Percentiles rank a stretch among this genome's conserved stretches.
Conservation (phyloP, 139 green algal genomes). For the Diplosphaera chodatii region DNA sequence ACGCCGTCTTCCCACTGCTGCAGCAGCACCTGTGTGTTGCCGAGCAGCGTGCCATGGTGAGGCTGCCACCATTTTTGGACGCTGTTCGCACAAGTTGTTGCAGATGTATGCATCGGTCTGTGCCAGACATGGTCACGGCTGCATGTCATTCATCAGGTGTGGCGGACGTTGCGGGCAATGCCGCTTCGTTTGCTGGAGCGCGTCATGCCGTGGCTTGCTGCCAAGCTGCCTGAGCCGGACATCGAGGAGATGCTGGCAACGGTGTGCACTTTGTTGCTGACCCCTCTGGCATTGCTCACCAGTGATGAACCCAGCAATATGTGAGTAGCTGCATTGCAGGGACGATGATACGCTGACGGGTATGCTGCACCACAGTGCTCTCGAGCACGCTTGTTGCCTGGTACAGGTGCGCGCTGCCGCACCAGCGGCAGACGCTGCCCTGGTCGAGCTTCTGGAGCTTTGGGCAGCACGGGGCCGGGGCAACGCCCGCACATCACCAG, state of each 20-base stretch:
- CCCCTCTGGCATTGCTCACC: too few species aligned
- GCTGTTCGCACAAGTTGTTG: too few species aligned
- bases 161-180: slow-evolving; percentile 83
- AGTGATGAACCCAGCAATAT: too few species aligned
- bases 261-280: slow-evolving; percentile 52
- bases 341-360: too few species aligned
- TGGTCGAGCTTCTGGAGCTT: slow-evolving; percentile 78
- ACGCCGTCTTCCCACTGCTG: slow-evolving; percentile 77
- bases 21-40: slow-evolving; percentile 37
- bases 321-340: too few species aligned
- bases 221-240: slow-evolving; percentile 55
- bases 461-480: slow-evolving; percentile 55
- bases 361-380: too few species aligned
- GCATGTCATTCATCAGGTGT: slow-evolving; percentile 43
- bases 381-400: too few species aligned
- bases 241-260: slow-evolving; percentile 63
- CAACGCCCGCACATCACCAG: background rate
- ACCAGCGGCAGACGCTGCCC: slow-evolving; percentile 42
- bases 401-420: slow-evolving; percentile 10
- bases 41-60: slow-evolving; percentile 82
- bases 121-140: too few species aligned
- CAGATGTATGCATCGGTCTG: too few species aligned
- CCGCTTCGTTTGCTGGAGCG: slow-evolving; percentile 88
- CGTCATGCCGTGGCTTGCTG: slow-evolving; percentile 87
- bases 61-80: too few species aligned